Evolutionary conservation across 1,139 yeast species (phyloP).

Genomic region (Scheffersomyces titani): DNA sequence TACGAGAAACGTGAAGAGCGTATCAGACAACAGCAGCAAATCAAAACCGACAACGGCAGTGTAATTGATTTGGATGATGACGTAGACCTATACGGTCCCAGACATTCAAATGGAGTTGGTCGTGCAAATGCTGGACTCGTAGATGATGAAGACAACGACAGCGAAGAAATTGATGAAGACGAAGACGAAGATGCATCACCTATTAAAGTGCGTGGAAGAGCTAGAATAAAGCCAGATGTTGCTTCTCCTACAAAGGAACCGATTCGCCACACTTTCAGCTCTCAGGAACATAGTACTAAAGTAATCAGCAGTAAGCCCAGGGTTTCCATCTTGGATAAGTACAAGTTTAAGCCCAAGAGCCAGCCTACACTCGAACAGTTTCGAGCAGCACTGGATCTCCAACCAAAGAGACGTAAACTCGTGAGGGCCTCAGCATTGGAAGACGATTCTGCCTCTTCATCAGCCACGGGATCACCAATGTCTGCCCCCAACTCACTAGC

Average conservation of each 20-base stretch:
- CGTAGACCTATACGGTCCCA: slow-evolving; percentile 1
- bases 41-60: not conserved
- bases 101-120: slow-evolving; percentile 12
- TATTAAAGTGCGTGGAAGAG: slow-evolving; percentile 34
- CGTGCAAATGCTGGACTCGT: slow-evolving; percentile 9
- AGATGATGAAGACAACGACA: slow-evolving; percentile 12
- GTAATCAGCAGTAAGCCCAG: slow-evolving; percentile 57
- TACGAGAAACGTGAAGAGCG: slow-evolving; percentile 14
- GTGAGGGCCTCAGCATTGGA: slow-evolving; percentile 28
- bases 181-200: slow-evolving; percentile 37
- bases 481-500: not conserved
- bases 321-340: slow-evolving; percentile 55
- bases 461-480: not conserved
- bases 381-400: slow-evolving; percentile 14
- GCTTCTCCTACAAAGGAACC: slow-evolving; percentile 7
- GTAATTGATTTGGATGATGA: not conserved
- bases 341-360: slow-evolving; percentile 33
- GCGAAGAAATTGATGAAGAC: slow-evolving; percentile 2
- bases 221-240: slow-evolving; percentile 22
- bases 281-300: slow-evolving; percentile 45
- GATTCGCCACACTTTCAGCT: not conserved
- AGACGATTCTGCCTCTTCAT: not conserved
- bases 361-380: slow-evolving; percentile 26
- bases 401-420: slow-evolving; percentile 34
- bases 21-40: slow-evolving; percentile 5